phyloP scores from a whole-genome alignment of 2,329 filamentous ascomycete species.

The Cryphonectria nitschkei region DNA sequence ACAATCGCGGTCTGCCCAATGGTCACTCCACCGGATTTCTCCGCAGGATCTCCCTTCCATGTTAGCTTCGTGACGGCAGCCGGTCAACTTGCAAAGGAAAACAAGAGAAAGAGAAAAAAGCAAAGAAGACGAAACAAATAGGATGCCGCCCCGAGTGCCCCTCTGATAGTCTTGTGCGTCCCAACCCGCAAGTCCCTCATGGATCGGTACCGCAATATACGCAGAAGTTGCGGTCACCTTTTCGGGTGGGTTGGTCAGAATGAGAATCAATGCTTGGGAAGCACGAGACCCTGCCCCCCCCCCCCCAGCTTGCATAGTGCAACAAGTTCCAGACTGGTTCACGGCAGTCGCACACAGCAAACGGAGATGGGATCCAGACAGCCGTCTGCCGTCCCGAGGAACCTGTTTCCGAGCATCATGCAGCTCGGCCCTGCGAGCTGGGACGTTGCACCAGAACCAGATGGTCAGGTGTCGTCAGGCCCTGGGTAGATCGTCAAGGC shows the following conservation, averaged over 20 bases:
- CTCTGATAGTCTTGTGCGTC: background rate
- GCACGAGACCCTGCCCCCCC: constrained; percentile 2
- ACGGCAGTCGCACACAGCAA: background rate
- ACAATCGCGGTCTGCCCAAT: background rate
- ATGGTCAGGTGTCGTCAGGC: constrained; percentile 5
- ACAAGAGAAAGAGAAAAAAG: no score
- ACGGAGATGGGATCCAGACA: constrained; percentile 5
- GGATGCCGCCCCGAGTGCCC: background rate
- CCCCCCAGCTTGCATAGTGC: background rate
- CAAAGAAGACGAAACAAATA: background rate
- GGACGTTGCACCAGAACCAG: constrained; percentile 2
- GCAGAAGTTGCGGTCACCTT: constrained; percentile 20
- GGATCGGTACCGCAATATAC: background rate
- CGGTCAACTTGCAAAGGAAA: background rate
- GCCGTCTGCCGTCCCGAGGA: background rate
- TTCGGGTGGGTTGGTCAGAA: background rate
- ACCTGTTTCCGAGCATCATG: background rate
- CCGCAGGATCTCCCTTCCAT: background rate
- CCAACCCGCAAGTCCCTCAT: background rate
- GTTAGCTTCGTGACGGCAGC: background rate
- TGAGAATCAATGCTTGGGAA: background rate
- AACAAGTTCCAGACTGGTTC: background rate
- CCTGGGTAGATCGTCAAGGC: background rate
- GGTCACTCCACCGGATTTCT: background rate
- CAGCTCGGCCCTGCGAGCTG: constrained; percentile 5